Evolutionary conservation across 2,329 filamentous ascomycete genomes (phyloP), one percentile per base, ranked within the genome.

Genomic region (Lachnellula subtilissima): DNA sequence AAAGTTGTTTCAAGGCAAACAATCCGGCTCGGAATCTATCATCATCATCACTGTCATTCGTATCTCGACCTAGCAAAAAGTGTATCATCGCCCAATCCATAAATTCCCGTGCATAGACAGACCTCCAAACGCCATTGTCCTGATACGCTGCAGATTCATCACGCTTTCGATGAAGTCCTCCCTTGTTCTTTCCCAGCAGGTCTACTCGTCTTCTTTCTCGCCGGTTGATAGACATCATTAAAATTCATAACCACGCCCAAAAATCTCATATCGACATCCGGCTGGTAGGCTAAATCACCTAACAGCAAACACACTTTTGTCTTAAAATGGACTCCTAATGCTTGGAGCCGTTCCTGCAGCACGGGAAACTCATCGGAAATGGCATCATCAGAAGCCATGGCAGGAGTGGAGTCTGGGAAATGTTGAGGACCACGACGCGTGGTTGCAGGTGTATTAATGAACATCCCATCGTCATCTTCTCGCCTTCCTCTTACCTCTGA

Each of bases 191-290:
- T 59, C 32, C 42, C 55, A 28, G 56, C 47, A 3, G 61, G 45
- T 32, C 58, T 60, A 17, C 46, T 59, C 15, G 54, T 52, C 50
- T 67, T 85, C 70, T 86, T 82, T 66, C 85, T 79, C 46, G 86
- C 82, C 14, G 90, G 89, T 72, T 89, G 83, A 72, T 97, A 97
- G 25, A 96, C 89, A 70, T 97, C 93, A 73, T 99, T 99, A 74
- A 97, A 99, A 74, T 97, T 99, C 91, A 99, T 97, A 42, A 94
- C 89, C 48, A 97, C 91, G 40, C 91, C 94, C 63, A 99, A 75
- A 77, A 97, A 97, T 53, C 93, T 82, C 85, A 99, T 90, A 71
- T 99, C 94, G 51, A 92, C 86, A 71, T 99, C 94, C 0, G 91
- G 87, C 73, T 97, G 93, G 73, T 95, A 93, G 8, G 91, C 88